Conservation (phyloP, 306 rosid species). For the Luffa aegyptiaca region DNA sequence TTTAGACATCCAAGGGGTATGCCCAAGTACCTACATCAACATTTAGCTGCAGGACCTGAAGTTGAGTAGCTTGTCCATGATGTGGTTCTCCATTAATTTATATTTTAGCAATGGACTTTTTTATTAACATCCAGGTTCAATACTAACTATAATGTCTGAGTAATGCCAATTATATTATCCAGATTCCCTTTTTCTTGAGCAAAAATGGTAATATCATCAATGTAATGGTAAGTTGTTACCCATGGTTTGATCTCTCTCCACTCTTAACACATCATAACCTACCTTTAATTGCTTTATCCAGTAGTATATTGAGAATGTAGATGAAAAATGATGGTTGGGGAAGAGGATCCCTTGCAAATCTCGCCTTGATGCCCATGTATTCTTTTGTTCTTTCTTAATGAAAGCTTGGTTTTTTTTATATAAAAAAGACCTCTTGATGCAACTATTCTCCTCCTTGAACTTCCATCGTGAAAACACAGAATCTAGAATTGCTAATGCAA, state of each 20-base stretch:
- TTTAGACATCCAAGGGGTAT: neutral
- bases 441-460: neutral
- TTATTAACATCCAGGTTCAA: neutral
- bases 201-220: neutral
- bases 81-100: neutral
- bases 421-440: neutral
- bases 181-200: neutral
- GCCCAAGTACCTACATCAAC: neutral
- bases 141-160: neutral
- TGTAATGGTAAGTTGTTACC: neutral
- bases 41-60: neutral
- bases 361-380: no score
- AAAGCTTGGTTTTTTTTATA: no score
- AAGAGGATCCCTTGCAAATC: neutral
- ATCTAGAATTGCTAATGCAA: neutral
- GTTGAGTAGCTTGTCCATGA: neutral
- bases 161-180: neutral
- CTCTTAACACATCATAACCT: neutral
- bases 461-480: neutral
- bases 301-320: neutral
- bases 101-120: neutral
- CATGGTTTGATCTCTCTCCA: neutral
- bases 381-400: no score
- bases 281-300: neutral
- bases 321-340: neutral